Evolutionary conservation across 345 rosid genomes (phyloP), one percentile per base, ranked within the genome.

Genomic region (Viola odorata): DNA sequence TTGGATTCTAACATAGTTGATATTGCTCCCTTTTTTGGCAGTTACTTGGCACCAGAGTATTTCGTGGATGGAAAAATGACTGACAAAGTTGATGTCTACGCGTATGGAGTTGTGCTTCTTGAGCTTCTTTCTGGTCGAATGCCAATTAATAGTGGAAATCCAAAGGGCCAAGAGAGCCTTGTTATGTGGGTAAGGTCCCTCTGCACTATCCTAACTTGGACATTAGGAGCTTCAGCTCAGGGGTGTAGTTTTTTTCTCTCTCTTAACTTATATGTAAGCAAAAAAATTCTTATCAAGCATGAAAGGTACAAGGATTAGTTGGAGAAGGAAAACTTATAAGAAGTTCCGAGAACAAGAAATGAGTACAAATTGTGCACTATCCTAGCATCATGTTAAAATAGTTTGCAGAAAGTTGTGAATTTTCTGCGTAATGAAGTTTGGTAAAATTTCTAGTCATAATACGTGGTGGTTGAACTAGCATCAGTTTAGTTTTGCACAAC

Each of bases 21-120:
- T 67, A 64, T 58, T 55, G 56, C 55, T 61, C 36, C 37, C 32
- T 53, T 49, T 64, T 66, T 8, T 72, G 59, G 68, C 85, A 94
- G 99, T 67, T 94, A 94, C 75, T 74, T 94, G 85, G 99, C 99
- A 73, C 99, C 99, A 23, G 99, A 94, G 70, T 94, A 90, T 75
- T 85, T 94, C 69, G 81, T 85, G 95, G 85, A 90, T 23, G 99
- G 99, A 45, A 88, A 81, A 81, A 84, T 94, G 72, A 90, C 88
- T 39, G 91, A 94, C 78, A 91, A 82, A 80, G 77, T 90, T 38
- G 99, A 94, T 78, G 97, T 94, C 40, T 94, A 88, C 73, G 96
- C 99, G 48, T 84, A 82, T 73, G 99, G 99, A 53, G 91, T 94
- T 61, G 95, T 94, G 66, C 80, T 90, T 49, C 91, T 94, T 44